Evolutionary conservation across 208 protist species (phyloP).

Genomic region (Trypanosomatidae sp.): DNA sequence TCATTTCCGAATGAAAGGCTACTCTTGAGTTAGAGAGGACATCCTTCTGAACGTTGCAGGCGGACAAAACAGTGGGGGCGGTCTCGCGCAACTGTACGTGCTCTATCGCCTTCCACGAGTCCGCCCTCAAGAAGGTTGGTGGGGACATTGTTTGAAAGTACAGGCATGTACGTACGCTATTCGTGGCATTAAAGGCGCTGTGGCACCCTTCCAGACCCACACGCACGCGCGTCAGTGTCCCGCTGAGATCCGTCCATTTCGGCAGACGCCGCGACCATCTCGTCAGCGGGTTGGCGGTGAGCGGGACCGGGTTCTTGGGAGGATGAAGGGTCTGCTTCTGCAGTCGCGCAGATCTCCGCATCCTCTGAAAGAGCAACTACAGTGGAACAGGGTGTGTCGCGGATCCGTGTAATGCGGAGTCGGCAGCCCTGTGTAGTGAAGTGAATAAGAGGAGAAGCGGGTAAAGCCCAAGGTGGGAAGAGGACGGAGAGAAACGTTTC

Average conservation of each 20-base stretch:
- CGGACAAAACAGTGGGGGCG: too few species aligned
- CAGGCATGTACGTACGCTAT: conserved; percentile 76
- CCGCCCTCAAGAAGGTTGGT: conserved; percentile 60
- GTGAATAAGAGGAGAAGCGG: not conserved
- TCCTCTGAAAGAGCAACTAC: not conserved
- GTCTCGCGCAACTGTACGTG: conserved; percentile 37
- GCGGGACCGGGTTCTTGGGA: conserved; percentile 33
- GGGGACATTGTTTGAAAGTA: conserved; percentile 68
- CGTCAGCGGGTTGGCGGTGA: conserved; percentile 58
- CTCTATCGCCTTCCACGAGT: conserved; percentile 48
- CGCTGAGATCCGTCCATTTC: conserved; percentile 26
- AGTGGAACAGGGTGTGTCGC: not conserved
- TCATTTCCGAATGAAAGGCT: not conserved
- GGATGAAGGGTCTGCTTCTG: conserved; percentile 54
- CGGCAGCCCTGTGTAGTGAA: not conserved
- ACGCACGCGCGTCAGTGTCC: conserved; percentile 12
- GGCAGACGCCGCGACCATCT: conserved; percentile 65
- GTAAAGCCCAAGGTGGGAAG: not conserved
- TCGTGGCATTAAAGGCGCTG: conserved; percentile 87
- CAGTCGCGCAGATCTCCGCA: not conserved
- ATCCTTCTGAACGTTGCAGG: too few species aligned
- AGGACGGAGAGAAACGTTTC: not conserved
- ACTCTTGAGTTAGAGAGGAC: not conserved
- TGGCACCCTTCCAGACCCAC: conserved; percentile 84
- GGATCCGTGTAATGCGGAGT: not conserved